A percentile compares a stretch with the other conserved stretches of the same genome.
These are phyloP conservation scores for Xylaria castorea DNA, from an alignment of 495 filamentous ascomycete genomes.

Conservation along the genomic window DNA sequence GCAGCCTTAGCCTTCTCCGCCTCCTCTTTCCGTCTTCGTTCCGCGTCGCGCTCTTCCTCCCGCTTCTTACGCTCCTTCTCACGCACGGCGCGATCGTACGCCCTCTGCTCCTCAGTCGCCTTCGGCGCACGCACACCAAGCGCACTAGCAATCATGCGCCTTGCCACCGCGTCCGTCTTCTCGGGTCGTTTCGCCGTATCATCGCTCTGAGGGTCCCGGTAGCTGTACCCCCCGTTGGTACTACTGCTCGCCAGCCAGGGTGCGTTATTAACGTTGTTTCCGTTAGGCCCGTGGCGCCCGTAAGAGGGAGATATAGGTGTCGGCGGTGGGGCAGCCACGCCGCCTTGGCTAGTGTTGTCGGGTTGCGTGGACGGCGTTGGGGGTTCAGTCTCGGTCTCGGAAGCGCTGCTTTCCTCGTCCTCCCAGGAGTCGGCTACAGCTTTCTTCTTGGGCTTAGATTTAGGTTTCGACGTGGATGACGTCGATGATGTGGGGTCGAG, in stretches of 20 bases:
- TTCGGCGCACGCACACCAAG: constrained; percentile 82
- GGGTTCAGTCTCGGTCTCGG: constrained; percentile 39
- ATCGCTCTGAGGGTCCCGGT: constrained; percentile 30
- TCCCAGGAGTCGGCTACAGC: constrained; percentile 84
- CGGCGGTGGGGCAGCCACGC: constrained; percentile 60
- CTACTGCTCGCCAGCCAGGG: constrained; percentile 31
- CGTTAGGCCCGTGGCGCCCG: constrained; percentile 39
- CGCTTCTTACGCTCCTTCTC: constrained; percentile 83
- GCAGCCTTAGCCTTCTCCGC: constrained; percentile 73
- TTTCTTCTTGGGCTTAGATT: constrained; percentile 53
- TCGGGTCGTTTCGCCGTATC: constrained; percentile 66
- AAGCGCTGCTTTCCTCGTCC: constrained; percentile 61
- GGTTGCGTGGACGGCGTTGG: constrained; percentile 44
- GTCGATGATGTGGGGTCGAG: constrained; percentile 33
- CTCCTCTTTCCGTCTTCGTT: constrained; percentile 68
- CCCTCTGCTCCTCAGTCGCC: constrained; percentile 84
- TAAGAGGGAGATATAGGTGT: constrained; percentile 66
- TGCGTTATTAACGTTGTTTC: constrained; percentile 29
- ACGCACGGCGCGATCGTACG: constrained; percentile 82
- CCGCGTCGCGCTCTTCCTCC: constrained; percentile 73
- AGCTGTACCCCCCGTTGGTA: constrained; percentile 25
- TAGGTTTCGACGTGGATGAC: constrained; percentile 30
- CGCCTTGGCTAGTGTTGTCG: constrained; percentile 36
- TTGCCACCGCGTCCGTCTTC: constrained; percentile 91
- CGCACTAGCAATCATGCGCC: constrained; percentile 87